A percentile compares a stretch with the other conserved stretches of the same genome.
phyloP scores from a whole-genome alignment of 345 rosid genomes.

The Syzygium grande region DNA sequence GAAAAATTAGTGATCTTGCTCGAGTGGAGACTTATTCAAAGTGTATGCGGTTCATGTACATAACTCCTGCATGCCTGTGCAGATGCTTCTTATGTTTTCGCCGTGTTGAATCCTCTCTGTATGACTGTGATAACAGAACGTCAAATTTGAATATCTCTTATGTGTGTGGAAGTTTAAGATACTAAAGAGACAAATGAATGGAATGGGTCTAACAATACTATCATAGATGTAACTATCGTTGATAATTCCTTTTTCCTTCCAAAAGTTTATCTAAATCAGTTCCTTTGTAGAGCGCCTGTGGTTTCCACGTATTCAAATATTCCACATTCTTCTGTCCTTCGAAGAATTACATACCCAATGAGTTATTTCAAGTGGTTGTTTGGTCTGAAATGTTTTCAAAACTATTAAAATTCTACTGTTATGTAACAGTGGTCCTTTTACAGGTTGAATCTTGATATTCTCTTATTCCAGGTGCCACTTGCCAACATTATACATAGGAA shows the following conservation, averaged over 20 bases:
- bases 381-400: conserved; percentile 4
- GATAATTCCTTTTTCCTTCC: neutral
- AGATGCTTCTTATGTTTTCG: neutral
- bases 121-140: neutral
- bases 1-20: neutral
- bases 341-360: neutral
- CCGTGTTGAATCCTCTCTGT: neutral
- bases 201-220: neutral
- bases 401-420: conserved; percentile 38
- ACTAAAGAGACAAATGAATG: neutral
- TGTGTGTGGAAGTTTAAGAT: neutral
- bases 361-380: neutral
- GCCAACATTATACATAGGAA: conserved; percentile 91
- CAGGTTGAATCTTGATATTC: conserved; percentile 71
- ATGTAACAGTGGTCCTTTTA: conserved; percentile 39
- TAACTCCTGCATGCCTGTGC: neutral
- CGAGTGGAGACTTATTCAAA: neutral
- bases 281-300: neutral
- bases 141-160: neutral
- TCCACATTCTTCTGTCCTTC: neutral
- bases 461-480: conserved; percentile 95
- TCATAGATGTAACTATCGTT: neutral
- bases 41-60: neutral
- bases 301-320: neutral
- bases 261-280: neutral